Evolutionary conservation across 495 filamentous ascomycete genomes (phyloP).

Genomic region (Neurospora sp.): DNA sequence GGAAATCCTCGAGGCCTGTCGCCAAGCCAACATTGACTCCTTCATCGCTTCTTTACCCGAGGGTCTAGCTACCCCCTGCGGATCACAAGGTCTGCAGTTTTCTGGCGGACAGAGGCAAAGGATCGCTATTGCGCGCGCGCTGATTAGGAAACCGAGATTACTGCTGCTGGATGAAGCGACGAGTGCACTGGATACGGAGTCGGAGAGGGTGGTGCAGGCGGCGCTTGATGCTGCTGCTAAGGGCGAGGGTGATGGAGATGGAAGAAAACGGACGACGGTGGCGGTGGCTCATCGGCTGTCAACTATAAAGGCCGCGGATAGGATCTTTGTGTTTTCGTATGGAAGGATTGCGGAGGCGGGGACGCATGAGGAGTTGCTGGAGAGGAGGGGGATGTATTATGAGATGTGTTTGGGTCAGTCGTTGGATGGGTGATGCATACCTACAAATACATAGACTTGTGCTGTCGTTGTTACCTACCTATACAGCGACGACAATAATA

Average conservation of each 20-base stretch:
- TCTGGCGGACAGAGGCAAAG: slow-evolving; percentile 71
- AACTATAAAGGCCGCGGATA: slow-evolving; percentile 43
- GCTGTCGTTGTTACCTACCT: neutral
- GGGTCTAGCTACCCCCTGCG: slow-evolving; percentile 47
- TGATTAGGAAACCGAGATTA: slow-evolving; percentile 59
- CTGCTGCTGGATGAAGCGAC: slow-evolving; percentile 74
- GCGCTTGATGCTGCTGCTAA: slow-evolving; percentile 52
- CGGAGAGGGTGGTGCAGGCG: slow-evolving; percentile 58
- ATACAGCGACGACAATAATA: neutral
- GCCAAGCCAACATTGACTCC: slow-evolving; percentile 49
- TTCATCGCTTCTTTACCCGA: slow-evolving; percentile 52
- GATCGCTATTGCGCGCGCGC: slow-evolving; percentile 63
- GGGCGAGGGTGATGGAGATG: slow-evolving; percentile 17
- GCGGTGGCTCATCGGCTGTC: slow-evolving; percentile 57
- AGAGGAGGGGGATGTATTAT: slow-evolving; percentile 33
- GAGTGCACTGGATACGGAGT: slow-evolving; percentile 61
- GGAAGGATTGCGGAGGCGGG: slow-evolving; percentile 40
- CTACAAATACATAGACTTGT: no score
- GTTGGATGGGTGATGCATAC: slow-evolving; percentile 5
- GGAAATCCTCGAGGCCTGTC: slow-evolving; percentile 44
- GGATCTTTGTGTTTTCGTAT: slow-evolving; percentile 41
- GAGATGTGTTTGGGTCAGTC: slow-evolving; percentile 26
- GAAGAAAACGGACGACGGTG: slow-evolving; percentile 50
- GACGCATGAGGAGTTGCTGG: slow-evolving; percentile 37
- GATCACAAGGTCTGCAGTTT: slow-evolving; percentile 50